Evolutionary conservation across 2,329 filamentous ascomycete genomes (phyloP).

Genomic region (Hymenoscyphus albidus): DNA sequence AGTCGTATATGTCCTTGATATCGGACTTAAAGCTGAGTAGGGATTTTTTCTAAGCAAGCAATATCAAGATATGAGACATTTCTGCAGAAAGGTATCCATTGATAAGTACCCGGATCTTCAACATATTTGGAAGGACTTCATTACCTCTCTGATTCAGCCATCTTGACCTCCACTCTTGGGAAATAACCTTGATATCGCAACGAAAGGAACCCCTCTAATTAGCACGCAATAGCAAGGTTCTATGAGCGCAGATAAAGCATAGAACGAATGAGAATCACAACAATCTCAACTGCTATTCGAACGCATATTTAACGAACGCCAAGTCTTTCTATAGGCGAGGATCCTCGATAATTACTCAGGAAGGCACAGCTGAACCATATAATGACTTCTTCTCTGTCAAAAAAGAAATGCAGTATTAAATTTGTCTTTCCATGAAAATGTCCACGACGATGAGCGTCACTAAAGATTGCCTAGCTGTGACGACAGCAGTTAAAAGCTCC

Average conservation of each 20-base stretch:
- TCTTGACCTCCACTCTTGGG: neutral
- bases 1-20: neutral
- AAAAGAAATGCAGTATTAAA: neutral
- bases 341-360: neutral
- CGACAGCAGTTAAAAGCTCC: neutral
- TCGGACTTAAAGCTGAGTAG: neutral
- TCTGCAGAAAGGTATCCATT: neutral
- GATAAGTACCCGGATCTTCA: neutral
- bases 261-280: neutral
- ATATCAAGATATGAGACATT: neutral
- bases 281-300: neutral
- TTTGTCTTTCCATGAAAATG: neutral
- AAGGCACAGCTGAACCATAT: neutral
- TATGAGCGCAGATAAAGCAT: neutral
- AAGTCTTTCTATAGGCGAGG: neutral
- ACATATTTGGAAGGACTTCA: neutral
- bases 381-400: neutral
- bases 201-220: neutral
- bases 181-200: neutral
- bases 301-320: neutral
- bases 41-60: neutral
- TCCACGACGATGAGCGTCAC: neutral
- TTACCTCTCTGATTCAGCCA: neutral
- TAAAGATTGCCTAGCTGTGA: neutral
- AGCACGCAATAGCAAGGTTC: constrained; percentile 1